Evolutionary conservation across 345 rosid species (phyloP), one percentile per base, ranked within the genome.

Genomic region (Aquilaria malaccensis): DNA sequence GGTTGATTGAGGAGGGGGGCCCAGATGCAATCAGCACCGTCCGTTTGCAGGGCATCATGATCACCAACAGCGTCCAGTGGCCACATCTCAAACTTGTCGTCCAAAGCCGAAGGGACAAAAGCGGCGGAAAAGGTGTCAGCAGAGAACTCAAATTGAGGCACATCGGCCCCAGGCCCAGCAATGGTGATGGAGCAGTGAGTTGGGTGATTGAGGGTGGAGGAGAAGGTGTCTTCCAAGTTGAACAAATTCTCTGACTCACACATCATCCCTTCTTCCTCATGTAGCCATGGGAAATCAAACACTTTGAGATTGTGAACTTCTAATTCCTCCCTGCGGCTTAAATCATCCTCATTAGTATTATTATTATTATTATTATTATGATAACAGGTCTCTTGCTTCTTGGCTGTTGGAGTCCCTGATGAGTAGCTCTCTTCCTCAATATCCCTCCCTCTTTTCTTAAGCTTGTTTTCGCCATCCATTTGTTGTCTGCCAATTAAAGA

Each of bases 231-330:
- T 56, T 81, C 57, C 56, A 76, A 59, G 65, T 65, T 64, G 65
- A 65, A 62, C 75, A 84, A 77, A 22, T 81, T 83, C 30, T 76
- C 79, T 4, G 80, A 65, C 53, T 68, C 67, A 0, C 72, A 74
- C 52, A 85, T 76, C 79, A 77, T 70, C 45, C 86, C 81, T 61
- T 83, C 87, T 45, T 85, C 80, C 59, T 83, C 87, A 33, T 68
- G 72, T 50, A 81, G 64, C 92, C 89, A 83, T 1, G 89, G 92
- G 63, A 83, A 83, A 66, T 86, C 92, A 32, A 83, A 86, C 15
- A 81, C 92, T 43, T 85, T 73, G 54, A 59, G 61, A 45, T 57
- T 4, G 3, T 55, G 65, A 2, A 60, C 64, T 15, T 59, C 53
- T 32, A 55, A 11, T 51, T 33, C 55, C 57, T 59, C 50, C 11